Base-by-base conservation (phyloP, 2,329 filamentous ascomycete genomes). In the Aschersonia sp. region DNA sequence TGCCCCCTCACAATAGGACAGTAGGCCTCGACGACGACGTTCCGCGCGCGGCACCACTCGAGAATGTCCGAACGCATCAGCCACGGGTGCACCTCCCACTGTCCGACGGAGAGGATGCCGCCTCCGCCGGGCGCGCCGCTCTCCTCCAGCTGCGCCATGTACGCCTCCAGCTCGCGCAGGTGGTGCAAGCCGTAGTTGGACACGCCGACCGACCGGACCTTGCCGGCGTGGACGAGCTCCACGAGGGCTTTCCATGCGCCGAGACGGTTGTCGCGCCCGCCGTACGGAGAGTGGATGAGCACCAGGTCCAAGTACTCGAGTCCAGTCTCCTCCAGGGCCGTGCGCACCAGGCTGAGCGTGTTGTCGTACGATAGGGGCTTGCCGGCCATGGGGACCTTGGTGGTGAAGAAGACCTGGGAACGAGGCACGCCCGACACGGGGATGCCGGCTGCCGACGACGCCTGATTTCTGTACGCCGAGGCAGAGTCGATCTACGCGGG, bases 31-130 rank as follows among this genome's bases (percentile, higher is more conserved):
- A 85, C 61, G 32, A 78, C 73, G 28, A 85, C 68, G 51, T 72
- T 72, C 20, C 78, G 72, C 62, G 81, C 71, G 52, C 72, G 63
- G 56, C 84, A 85, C 88, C 89, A 96, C 44, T 77, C 69, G 6
- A 82, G 80, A 51, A 96, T 87, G 58, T 95, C 88, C 29, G 73
- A 68, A n/a, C 89, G 74, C 6, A 80, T 73, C 42, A 89, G 78
- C 89, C 88, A 96, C 1, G 89, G 89, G 64, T 96, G 89, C 9
- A 96, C 68, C 66, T 96, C 89, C 65, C 84, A 88, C 65, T 95
- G 89, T 41, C 87, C 89, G 40, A 95, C 84, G 51, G 82, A 84
- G 58, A 95, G 75, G 41, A 86, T 69, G 30, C 86, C 86, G 43
- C 78, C 80, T 54, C 78, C 81, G 7, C 80, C 82, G 49, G 70